These are phyloP conservation scores for Fusarium sp. DNA, from an alignment of 2,329 filamentous ascomycete genomes.

Conservation along the genomic window DNA sequence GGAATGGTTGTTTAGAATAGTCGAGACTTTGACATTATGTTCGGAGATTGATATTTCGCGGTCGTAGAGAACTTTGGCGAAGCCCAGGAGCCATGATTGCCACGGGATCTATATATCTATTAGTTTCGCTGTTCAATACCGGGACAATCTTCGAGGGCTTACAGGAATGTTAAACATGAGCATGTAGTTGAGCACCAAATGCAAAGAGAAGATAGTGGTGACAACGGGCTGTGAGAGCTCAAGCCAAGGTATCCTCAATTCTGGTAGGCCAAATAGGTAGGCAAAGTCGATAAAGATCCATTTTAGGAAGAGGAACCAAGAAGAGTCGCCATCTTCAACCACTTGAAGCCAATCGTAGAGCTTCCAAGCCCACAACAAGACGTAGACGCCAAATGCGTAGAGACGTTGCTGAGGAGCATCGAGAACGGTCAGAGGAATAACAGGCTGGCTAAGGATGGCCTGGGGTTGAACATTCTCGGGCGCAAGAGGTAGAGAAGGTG, in stretches of 20 bases:
- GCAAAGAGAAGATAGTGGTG: conserved; percentile 76
- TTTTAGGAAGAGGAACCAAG: conserved; percentile 92
- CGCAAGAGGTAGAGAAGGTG: conserved; percentile 59
- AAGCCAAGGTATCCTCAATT: conserved; percentile 94
- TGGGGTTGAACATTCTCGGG: conserved; percentile 56
- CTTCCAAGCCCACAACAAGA: conserved; percentile 82
- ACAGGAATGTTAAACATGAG: conserved; percentile 93
- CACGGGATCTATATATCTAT: conserved; percentile 71
- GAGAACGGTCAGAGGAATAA: conserved; percentile 84
- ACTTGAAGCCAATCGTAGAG: conserved; percentile 86
- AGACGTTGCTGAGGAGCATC: conserved; percentile 93
- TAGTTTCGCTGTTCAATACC: conserved; percentile 9
- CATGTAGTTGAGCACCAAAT: conserved; percentile 82
- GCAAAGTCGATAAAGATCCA: conserved; percentile 89
- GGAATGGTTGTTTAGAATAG: conserved; percentile 90
- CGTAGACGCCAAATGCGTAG: conserved; percentile 85
- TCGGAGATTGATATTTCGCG: conserved; percentile 95
- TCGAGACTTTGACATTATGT: conserved; percentile 86
- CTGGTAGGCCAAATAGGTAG: conserved; percentile 88
- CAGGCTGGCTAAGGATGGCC: conserved; percentile 61
- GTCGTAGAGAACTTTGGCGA: conserved; percentile 88
- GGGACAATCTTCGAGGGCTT: conserved; percentile 48
- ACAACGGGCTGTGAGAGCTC: conserved; percentile 86
- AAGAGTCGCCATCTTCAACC: conserved; percentile 84
- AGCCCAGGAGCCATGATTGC: conserved; percentile 76